These are phyloP conservation scores for Phalaenopsis aphrodite DNA, from an alignment of 106 monocot genomes.

Conservation along the genomic window DNA sequence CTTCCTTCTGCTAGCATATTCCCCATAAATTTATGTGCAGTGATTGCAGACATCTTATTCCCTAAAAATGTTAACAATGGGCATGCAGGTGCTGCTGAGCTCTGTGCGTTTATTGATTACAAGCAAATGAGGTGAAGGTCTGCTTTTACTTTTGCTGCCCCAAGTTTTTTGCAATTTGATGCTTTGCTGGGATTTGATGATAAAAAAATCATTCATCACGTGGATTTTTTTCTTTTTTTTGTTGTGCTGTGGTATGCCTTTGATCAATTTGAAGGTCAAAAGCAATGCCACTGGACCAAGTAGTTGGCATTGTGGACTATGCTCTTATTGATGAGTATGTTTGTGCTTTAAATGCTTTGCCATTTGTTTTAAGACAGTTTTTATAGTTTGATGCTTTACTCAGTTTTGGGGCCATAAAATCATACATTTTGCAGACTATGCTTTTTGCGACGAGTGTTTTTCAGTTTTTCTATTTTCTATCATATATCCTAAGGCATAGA, in stretches of 20 bases:
- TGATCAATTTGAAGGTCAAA: not conserved
- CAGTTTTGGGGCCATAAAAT: not conserved
- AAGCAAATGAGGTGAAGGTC: constrained; percentile 52
- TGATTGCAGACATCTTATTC: not conserved
- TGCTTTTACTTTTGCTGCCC: not conserved
- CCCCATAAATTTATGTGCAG: not conserved
- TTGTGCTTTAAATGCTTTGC: not conserved
- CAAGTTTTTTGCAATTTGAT: not conserved
- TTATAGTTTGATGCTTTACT: too few relatives aligned
- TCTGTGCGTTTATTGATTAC: constrained; percentile 73
- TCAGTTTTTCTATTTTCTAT: not conserved
- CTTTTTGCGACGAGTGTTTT: not conserved
- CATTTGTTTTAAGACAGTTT: too few relatives aligned
- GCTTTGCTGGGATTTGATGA: not conserved
- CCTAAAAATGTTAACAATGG: not conserved
- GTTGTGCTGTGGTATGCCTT: not conserved
- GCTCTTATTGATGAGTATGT: not conserved
- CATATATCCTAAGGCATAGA: not conserved
- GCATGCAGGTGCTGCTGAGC: constrained; percentile 69
- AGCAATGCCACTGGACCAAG: not conserved
- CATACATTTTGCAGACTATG: not conserved
- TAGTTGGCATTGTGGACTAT: not conserved
- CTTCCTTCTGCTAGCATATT: not conserved
- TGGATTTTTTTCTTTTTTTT: not conserved
- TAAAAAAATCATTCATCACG: not conserved